Percentiles rank a stretch among this genome's conserved stretches.
phyloP scores from a whole-genome alignment of 495 filamentous ascomycete species.

The Podospora pseudoanserina region DNA sequence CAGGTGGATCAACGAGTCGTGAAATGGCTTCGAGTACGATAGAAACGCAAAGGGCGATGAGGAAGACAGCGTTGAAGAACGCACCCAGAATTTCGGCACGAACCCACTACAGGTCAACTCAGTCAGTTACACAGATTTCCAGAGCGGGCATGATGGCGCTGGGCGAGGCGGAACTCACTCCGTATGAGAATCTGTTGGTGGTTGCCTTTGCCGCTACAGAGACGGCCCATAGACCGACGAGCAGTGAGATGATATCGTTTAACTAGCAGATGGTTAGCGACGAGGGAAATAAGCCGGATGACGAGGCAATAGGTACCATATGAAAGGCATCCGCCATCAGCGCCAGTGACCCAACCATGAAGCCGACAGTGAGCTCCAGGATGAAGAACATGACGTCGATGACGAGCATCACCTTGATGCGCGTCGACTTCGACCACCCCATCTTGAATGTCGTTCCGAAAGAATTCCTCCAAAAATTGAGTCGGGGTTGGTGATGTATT shows the following conservation, averaged over 20 bases:
- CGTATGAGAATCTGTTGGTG: slow-evolving; percentile 89
- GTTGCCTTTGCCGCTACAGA: slow-evolving; percentile 75
- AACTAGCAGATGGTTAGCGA: slow-evolving; percentile 48
- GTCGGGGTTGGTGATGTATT: background rate
- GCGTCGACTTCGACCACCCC: slow-evolving; percentile 87
- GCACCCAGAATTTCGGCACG: slow-evolving; percentile 97
- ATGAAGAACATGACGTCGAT: slow-evolving; percentile 90
- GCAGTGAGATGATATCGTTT: slow-evolving; percentile 92
- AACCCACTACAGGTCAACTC: slow-evolving; percentile 62
- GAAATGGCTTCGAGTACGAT: slow-evolving; percentile 94
- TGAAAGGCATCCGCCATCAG: slow-evolving; percentile 97
- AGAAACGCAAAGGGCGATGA: slow-evolving; percentile 90
- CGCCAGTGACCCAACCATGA: slow-evolving; percentile 83
- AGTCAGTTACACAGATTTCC: background rate
- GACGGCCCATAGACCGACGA: slow-evolving; percentile 93
- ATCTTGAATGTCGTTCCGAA: slow-evolving; percentile 44
- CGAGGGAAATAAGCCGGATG: background rate
- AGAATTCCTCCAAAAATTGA: slow-evolving; percentile 1
- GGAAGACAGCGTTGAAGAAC: slow-evolving; percentile 91
- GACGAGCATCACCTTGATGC: slow-evolving; percentile 86
- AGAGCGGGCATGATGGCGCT: background rate
- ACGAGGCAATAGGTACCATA: slow-evolving; percentile 57
- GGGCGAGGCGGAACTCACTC: slow-evolving; percentile 53
- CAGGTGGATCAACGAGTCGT: slow-evolving; percentile 81
- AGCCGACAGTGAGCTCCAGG: slow-evolving; percentile 79